phyloP scores from a whole-genome alignment of 306 rosid species.

The Ceratonia siliqua region DNA sequence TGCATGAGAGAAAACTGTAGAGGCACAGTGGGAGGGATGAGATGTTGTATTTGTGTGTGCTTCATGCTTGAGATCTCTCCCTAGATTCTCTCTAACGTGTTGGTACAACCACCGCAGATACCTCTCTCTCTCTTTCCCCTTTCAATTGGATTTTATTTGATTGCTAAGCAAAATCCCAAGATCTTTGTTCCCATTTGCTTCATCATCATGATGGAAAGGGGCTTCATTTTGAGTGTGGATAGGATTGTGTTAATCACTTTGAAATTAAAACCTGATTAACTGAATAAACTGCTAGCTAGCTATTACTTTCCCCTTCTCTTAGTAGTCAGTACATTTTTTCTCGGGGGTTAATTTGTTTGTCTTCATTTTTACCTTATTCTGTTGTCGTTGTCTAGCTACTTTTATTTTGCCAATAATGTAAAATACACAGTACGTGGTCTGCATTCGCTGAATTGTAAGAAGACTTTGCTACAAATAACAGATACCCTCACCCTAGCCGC shows the following conservation, averaged over 20 bases:
- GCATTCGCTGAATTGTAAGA: too few species aligned
- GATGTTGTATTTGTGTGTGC: constrained; percentile 23
- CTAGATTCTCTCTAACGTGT: constrained; percentile 56
- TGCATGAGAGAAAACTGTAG: not conserved
- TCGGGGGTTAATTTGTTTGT: too few species aligned
- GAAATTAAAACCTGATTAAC: constrained; percentile 23
- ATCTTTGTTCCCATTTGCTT: constrained; percentile 47
- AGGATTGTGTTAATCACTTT: not conserved
- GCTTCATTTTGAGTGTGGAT: constrained; percentile 37
- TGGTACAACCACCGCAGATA: constrained; percentile 57
- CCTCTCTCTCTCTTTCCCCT: constrained; percentile 20
- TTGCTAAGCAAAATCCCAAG: constrained; percentile 48
- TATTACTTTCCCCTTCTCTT: not conserved
- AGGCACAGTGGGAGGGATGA: not conserved
- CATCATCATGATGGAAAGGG: constrained; percentile 48
- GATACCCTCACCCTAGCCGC: not conserved
- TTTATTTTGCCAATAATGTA: not conserved
- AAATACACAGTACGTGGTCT: not conserved
- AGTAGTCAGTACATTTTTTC: too few species aligned
- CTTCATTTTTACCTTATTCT: too few species aligned
- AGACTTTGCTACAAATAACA: not conserved
- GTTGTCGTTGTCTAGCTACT: too few species aligned
- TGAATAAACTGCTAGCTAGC: constrained; percentile 43
- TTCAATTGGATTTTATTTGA: constrained; percentile 50
- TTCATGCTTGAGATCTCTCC: constrained; percentile 44